A percentile compares a stretch with the other conserved stretches of the same genome.
Conservation (phyloP, 352 stramenopile genomes). For the Phytophthora constricta region DNA sequence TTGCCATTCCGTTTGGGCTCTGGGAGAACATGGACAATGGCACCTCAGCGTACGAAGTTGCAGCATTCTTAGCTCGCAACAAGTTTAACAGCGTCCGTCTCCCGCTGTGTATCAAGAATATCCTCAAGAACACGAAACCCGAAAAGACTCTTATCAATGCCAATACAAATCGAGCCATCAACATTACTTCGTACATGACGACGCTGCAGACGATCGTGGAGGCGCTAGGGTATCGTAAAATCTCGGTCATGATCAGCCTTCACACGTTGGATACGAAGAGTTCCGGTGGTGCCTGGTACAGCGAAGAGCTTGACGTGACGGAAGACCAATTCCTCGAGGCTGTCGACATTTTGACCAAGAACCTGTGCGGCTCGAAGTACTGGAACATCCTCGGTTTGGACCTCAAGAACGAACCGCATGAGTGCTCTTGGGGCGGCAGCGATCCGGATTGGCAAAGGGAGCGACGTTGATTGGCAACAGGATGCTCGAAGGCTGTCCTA, state of each 20-base stretch:
- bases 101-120: constrained; percentile 62
- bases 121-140: constrained; percentile 49
- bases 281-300: constrained; percentile 69
- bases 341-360: constrained; percentile 63
- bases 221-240: constrained; percentile 60
- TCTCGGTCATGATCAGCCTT: constrained; percentile 71
- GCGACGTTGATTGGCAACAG: constrained; percentile 58
- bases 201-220: constrained; percentile 58
- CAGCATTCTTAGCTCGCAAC: constrained; percentile 63
- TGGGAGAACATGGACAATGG: constrained; percentile 81
- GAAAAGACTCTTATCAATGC: constrained; percentile 57
- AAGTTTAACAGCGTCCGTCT: constrained; percentile 74
- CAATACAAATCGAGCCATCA: constrained; percentile 67
- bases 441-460: constrained; percentile 61
- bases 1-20: constrained; percentile 60
- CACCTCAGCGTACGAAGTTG: constrained; percentile 74
- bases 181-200: constrained; percentile 65
- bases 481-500: constrained; percentile 62
- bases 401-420: constrained; percentile 71
- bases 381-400: constrained; percentile 75
- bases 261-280: constrained; percentile 55
- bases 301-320: constrained; percentile 44
- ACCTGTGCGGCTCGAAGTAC: constrained; percentile 56
- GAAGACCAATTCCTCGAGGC: constrained; percentile 60
- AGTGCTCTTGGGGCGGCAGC: constrained; percentile 51